phyloP scores from a whole-genome alignment of 768 basidiomycete species.

The Suillus fuscotomentosus region DNA sequence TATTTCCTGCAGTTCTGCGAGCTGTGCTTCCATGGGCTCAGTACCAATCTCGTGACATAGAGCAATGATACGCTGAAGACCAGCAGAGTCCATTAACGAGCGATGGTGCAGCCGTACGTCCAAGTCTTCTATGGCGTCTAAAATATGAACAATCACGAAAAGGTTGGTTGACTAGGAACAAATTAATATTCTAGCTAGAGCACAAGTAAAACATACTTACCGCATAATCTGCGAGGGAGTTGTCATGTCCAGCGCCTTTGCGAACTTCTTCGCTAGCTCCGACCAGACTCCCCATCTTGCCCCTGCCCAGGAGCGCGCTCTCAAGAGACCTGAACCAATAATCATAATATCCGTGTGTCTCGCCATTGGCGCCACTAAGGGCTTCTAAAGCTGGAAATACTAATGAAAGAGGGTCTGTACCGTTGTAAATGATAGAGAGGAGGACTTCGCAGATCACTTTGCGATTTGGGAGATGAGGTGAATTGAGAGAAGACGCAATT shows the following conservation, averaged over 20 bases:
- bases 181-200: neutral
- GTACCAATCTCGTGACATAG: constrained; percentile 69
- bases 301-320: constrained; percentile 72
- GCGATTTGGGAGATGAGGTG: constrained; percentile 75
- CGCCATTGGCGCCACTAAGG: constrained; percentile 65
- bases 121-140: constrained; percentile 68
- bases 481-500: constrained; percentile 80
- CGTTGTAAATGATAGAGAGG: constrained; percentile 67
- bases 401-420: constrained; percentile 57
- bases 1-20: constrained; percentile 55
- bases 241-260: constrained; percentile 62
- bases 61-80: constrained; percentile 69
- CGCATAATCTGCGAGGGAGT: constrained; percentile 80
- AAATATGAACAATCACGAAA: constrained; percentile 66
- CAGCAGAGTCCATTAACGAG: constrained; percentile 85
- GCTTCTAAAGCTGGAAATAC: constrained; percentile 76
- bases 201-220: constrained; percentile 44
- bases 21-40: constrained; percentile 60
- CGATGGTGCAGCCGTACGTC: constrained; percentile 86
- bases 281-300: constrained; percentile 93
- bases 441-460: constrained; percentile 80
- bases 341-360: constrained; percentile 63
- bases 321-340: constrained; percentile 91
- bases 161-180: constrained; percentile 62
- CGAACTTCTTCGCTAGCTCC: constrained; percentile 92